Conservation (phyloP, 2,329 filamentous ascomycete species). For the Venturia asperata region DNA sequence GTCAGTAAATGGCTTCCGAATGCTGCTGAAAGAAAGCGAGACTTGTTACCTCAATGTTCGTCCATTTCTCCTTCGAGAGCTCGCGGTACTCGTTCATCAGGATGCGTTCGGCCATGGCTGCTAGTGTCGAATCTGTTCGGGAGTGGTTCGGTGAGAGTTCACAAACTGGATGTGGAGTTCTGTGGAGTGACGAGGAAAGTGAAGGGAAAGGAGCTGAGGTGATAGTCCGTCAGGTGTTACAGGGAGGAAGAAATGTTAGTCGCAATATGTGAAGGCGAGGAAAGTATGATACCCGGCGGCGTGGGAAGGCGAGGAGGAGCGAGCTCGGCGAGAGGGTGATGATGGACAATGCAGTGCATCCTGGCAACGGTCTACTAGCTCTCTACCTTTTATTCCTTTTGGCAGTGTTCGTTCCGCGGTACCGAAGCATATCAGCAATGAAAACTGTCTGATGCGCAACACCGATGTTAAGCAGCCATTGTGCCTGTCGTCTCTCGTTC, state of each 20-base stretch:
- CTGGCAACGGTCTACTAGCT: not conserved
- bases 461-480: too few relatives aligned
- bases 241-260: not conserved
- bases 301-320: not conserved
- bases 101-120: slow-evolving; percentile 58
- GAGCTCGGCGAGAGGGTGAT: not conserved
- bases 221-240: not conserved
- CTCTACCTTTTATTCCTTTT: not conserved
- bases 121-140: not conserved
- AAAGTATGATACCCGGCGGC: not conserved
- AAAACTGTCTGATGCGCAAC: too few relatives aligned
- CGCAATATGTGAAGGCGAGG: not conserved
- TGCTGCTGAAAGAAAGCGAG: slow-evolving; percentile 9
- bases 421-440: not conserved
- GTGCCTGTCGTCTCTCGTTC: too few relatives aligned
- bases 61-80: slow-evolving; percentile 85
- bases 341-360: not conserved
- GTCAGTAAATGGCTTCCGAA: not conserved
- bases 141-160: not conserved
- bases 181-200: not conserved
- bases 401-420: not conserved
- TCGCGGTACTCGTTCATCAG: slow-evolving; percentile 83
- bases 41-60: slow-evolving; percentile 69
- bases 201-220: not conserved
- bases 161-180: not conserved